Percentiles rank a stretch among this genome's conserved stretches.
Conservation (phyloP, 2,329 filamentous ascomycete genomes). For the Mycogone perniciosa region DNA sequence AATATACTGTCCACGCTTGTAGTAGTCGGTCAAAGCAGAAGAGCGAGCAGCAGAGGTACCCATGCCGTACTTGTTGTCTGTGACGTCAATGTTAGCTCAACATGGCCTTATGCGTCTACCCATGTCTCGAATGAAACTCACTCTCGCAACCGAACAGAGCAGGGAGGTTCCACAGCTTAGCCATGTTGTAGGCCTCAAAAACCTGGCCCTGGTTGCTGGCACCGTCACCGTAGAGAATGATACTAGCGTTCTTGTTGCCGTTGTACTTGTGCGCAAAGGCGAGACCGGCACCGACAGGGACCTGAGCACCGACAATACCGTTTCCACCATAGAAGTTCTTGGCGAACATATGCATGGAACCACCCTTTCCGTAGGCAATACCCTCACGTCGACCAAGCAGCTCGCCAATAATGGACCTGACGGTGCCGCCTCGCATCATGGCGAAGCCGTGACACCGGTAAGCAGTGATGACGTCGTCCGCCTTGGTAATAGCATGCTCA, state of each 20-base stretch:
- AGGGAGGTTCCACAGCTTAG: slow-evolving; percentile 96
- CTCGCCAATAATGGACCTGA: slow-evolving; percentile 93
- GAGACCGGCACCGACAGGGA: slow-evolving; percentile 91
- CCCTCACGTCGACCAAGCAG: slow-evolving; percentile 90
- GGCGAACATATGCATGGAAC: slow-evolving; percentile 99
- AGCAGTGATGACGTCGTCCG: slow-evolving; percentile 93
- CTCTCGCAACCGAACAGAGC: slow-evolving; percentile 97
- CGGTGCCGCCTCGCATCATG: slow-evolving; percentile 85
- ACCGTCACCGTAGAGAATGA: slow-evolving; percentile 95
- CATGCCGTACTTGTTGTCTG: slow-evolving; percentile 99
- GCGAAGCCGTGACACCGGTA: slow-evolving; percentile 99
- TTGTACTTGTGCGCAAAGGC: slow-evolving; percentile 97
- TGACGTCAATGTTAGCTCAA: slow-evolving; percentile 11
- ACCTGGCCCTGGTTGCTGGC: slow-evolving; percentile 99
- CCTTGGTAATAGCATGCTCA: slow-evolving; percentile 86
- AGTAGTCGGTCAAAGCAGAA: slow-evolving; percentile 96
- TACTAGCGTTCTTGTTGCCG: slow-evolving; percentile 74
- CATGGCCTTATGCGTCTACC: neutral
- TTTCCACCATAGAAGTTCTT: slow-evolving; percentile 98
- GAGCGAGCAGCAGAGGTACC: slow-evolving; percentile 92
- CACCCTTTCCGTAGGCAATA: slow-evolving; percentile 98
- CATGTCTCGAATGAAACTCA: slow-evolving; percentile 42
- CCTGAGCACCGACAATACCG: slow-evolving; percentile 97
- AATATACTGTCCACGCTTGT: slow-evolving; percentile 99
- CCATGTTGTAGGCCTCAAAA: slow-evolving; percentile 99